Percentiles rank a stretch among this genome's conserved stretches.
Conservation (phyloP, 305 asterid species). For the Fraxinus dipetala region DNA sequence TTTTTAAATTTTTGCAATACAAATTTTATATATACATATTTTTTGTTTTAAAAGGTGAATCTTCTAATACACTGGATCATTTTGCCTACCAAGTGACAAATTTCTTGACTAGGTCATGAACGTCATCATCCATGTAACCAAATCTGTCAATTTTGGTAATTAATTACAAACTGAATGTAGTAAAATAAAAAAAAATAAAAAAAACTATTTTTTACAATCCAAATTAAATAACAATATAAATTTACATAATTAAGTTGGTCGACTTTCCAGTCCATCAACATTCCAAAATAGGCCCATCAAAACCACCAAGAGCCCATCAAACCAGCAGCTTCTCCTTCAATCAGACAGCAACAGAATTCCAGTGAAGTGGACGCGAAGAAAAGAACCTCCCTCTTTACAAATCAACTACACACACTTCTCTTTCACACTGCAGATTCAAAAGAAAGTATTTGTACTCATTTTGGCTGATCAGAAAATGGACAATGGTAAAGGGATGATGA, state of each 20-base stretch:
- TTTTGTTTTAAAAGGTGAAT: background rate
- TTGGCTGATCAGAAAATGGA: slow-evolving; percentile 14
- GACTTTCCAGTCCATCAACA: too few species aligned
- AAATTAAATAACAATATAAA: too few species aligned
- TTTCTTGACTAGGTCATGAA: background rate
- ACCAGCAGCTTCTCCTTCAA: background rate
- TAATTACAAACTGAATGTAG: background rate
- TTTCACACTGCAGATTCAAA: background rate
- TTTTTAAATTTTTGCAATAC: too few species aligned
- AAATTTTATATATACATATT: too few species aligned
- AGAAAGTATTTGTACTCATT: background rate
- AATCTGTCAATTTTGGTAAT: background rate
- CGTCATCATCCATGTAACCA: background rate
- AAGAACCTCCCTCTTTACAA: slow-evolving; percentile 51
- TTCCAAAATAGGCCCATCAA: background rate
- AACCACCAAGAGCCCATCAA: background rate
- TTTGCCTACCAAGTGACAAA: background rate
- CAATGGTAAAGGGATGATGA: slow-evolving; percentile 14
- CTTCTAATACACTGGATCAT: too few species aligned
- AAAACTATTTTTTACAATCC: background rate
- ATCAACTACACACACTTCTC: slow-evolving; percentile 24
- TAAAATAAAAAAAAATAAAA: too few species aligned
- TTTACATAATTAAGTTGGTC: background rate
- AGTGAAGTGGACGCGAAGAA: slow-evolving; percentile 90
- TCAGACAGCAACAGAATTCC: slow-evolving; percentile 34